These are phyloP conservation scores for Suillus paluster DNA, from an alignment of 768 basidiomycete species.

Conservation along the genomic window DNA sequence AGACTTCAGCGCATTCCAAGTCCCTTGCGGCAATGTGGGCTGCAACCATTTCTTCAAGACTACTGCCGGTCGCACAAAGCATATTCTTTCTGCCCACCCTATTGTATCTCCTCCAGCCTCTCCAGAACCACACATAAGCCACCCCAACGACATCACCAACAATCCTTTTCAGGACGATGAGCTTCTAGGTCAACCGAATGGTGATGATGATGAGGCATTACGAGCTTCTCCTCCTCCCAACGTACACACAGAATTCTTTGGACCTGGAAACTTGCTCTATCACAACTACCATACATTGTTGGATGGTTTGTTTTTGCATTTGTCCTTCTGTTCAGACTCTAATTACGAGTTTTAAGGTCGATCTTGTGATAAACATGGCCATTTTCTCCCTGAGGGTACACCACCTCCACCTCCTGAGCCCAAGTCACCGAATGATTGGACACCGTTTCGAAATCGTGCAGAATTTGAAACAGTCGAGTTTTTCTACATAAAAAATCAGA, in stretches of 20 bases:
- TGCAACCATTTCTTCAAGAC: not conserved
- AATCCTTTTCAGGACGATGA: not conserved
- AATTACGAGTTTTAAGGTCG: not conserved
- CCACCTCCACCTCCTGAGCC: conserved; percentile 7
- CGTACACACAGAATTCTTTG: conserved; percentile 4
- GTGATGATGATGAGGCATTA: not conserved
- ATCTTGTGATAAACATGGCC: conserved; percentile 16
- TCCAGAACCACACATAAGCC: not conserved
- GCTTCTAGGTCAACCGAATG: not conserved
- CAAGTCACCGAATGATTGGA: conserved; percentile 22
- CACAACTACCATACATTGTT: conserved; percentile 8
- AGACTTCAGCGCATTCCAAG: not conserved
- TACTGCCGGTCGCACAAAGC: not conserved
- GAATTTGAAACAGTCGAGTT: conserved; percentile 35
- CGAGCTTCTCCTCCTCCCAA: not conserved
- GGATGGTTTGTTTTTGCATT: conserved; percentile 5
- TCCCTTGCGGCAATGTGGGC: not conserved
- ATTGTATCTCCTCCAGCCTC: not conserved
- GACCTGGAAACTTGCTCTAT: conserved; percentile 11
- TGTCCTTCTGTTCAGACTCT: conserved; percentile 4
- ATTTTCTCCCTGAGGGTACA: not conserved
- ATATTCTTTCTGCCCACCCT: conserved; percentile 3
- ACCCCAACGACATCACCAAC: not conserved
- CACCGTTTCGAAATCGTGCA: conserved; percentile 28
- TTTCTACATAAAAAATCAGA: conserved; percentile 29